Evolutionary conservation across 768 basidiomycete species (phyloP).

Genomic region (Boletus vermiculosoides): DNA sequence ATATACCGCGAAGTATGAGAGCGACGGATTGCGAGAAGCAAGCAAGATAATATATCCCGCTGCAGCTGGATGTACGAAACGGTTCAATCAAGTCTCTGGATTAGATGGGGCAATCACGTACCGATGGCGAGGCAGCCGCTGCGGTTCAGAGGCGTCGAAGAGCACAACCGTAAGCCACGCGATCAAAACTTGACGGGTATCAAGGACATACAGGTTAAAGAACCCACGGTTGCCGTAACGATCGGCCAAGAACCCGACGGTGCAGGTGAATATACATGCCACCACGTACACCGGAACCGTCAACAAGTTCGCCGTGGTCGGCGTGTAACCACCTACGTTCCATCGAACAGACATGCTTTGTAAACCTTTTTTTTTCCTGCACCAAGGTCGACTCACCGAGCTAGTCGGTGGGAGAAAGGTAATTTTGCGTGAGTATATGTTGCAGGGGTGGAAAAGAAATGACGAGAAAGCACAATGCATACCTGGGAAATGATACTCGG

Average conservation of each 20-base stretch:
- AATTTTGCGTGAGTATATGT: background rate
- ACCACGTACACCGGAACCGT: slow-evolving; percentile 75
- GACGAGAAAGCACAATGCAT: slow-evolving; percentile 13
- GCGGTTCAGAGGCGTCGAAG: background rate
- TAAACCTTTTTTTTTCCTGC: background rate
- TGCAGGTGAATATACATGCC: slow-evolving; percentile 65
- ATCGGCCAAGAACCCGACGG: slow-evolving; percentile 64
- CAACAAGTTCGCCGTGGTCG: slow-evolving; percentile 71
- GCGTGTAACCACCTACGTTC: slow-evolving; percentile 58
- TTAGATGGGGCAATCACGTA: background rate
- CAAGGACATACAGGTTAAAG: slow-evolving; percentile 56
- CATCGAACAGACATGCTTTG: background rate
- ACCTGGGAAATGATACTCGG: slow-evolving; percentile 77
- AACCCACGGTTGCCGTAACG: slow-evolving; percentile 56
- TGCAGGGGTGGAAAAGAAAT: background rate
- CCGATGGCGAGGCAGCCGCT: slow-evolving; percentile 32
- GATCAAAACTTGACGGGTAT: background rate
- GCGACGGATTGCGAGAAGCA: slow-evolving; percentile 53
- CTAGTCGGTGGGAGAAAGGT: slow-evolving; percentile 20
- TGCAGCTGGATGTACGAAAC: slow-evolving; percentile 37
- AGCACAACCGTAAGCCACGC: background rate
- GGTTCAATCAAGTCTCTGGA: background rate
- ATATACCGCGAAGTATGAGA: slow-evolving; percentile 73
- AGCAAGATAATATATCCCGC: slow-evolving; percentile 73
- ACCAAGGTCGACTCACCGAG: slow-evolving; percentile 35